Conservation (phyloP, 2,329 filamentous ascomycete genomes). For the Aspergillus japonicus region DNA sequence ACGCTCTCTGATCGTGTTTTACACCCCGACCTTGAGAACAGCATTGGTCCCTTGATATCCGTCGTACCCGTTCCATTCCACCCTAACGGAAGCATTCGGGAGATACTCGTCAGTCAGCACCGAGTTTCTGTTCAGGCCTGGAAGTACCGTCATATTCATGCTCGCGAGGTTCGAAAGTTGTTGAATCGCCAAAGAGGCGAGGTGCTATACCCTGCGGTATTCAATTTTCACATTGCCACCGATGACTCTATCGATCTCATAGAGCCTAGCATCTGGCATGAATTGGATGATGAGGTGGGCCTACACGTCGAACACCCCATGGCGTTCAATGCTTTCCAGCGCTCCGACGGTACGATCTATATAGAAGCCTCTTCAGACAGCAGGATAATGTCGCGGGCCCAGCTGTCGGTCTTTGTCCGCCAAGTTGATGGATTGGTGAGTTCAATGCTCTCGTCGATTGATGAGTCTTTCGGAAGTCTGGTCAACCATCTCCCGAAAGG, state of each 20-base stretch:
- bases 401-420: slow-evolving; percentile 28
- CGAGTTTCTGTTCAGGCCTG: slow-evolving; percentile 25
- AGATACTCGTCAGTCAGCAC: slow-evolving; percentile 27
- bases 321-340: slow-evolving; percentile 40
- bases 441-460: slow-evolving; percentile 28
- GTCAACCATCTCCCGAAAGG: slow-evolving; percentile 23
- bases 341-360: slow-evolving; percentile 18
- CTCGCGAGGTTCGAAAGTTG: slow-evolving; percentile 30
- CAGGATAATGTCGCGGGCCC: slow-evolving; percentile 27
- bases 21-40: slow-evolving; percentile 26
- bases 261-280: slow-evolving; percentile 24
- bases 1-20: slow-evolving; percentile 34
- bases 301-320: slow-evolving; percentile 44
- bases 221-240: slow-evolving; percentile 30
- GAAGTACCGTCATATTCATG: slow-evolving; percentile 30
- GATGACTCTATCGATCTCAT: slow-evolving; percentile 4
- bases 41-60: slow-evolving; percentile 34
- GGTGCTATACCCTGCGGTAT: slow-evolving; percentile 34
- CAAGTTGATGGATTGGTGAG: slow-evolving; percentile 32
- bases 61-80: slow-evolving; percentile 36
- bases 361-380: slow-evolving; percentile 29
- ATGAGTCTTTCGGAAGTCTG: slow-evolving; percentile 25
- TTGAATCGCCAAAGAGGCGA: slow-evolving; percentile 26
- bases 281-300: slow-evolving; percentile 31
- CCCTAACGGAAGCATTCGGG: slow-evolving; percentile 23